These are phyloP conservation scores for Pythium sukuiense DNA, from an alignment of 352 stramenopile genomes.

Conservation along the genomic window DNA sequence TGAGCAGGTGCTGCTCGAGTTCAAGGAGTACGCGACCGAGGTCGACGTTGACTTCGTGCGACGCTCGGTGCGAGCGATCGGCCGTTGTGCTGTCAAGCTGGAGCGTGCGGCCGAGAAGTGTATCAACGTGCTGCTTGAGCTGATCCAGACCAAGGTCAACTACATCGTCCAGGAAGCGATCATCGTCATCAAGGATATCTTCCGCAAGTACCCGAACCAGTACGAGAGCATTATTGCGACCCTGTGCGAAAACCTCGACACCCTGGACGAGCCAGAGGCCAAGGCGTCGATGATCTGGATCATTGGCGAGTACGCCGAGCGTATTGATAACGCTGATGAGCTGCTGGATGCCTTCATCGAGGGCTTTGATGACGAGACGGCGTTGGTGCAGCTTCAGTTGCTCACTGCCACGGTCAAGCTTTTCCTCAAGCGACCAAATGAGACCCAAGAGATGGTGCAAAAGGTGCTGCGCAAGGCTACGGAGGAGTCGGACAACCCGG, in stretches of 20 bases:
- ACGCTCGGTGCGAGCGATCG: constrained; percentile 96
- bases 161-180: constrained; percentile 99
- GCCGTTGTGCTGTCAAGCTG: constrained; percentile 97
- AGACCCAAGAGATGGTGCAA: constrained; percentile 97
- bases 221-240: constrained; percentile 99
- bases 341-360: constrained; percentile 99
- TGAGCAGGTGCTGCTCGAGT: constrained; percentile 97
- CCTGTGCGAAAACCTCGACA: constrained; percentile 99
- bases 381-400: constrained; percentile 96
- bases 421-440: constrained; percentile 96
- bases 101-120: constrained; percentile 97
- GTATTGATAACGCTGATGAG: constrained; percentile 99
- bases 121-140: constrained; percentile 98
- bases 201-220: constrained; percentile 99
- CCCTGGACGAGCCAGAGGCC: constrained; percentile 97
- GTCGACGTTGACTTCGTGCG: constrained; percentile 99
- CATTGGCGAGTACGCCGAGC: constrained; percentile 99
- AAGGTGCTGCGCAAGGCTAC: constrained; percentile 97
- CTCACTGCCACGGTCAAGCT: constrained; percentile 99
- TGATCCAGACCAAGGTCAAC: constrained; percentile 99
- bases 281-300: constrained; percentile 99
- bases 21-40: constrained; percentile 99
- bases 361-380: constrained; percentile 97
- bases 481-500: constrained; percentile 98
- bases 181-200: constrained; percentile 99